phyloP scores from a whole-genome alignment of 495 filamentous ascomycete genomes.

The Haplographium delicatum region DNA sequence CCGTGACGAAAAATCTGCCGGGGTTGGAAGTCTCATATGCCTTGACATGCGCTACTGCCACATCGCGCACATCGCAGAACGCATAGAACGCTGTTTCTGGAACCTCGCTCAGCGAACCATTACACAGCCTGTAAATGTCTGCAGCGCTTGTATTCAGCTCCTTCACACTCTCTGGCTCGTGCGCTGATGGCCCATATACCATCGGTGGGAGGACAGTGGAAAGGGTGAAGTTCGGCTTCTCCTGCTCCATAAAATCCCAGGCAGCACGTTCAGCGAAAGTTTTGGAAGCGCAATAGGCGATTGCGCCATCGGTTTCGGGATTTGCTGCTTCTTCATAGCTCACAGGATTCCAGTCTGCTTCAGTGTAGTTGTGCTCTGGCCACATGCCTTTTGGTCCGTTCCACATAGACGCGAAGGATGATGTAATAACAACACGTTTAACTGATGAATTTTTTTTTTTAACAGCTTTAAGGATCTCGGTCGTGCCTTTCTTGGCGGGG shows the following conservation, averaged over 20 bases:
- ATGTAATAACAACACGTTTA: constrained; percentile 24
- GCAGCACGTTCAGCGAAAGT: constrained; percentile 28
- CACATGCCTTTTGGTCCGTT: neutral
- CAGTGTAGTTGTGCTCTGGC: neutral
- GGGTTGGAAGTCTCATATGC: too few relatives aligned
- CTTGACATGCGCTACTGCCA: constrained; percentile 3
- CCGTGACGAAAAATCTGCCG: constrained; percentile 48
- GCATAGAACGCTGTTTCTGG: neutral
- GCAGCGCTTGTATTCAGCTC: neutral
- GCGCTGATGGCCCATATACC: neutral
- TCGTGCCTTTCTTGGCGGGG: constrained; percentile 30
- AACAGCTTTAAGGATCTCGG: constrained; percentile 22
- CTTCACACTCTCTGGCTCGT: neutral
- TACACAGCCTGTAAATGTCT: neutral
- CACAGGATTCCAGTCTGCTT: constrained; percentile 6
- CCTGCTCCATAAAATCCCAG: constrained; percentile 11
- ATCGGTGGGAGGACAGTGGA: constrained; percentile 3
- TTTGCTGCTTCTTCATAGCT: constrained; percentile 5
- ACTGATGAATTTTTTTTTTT: constrained; percentile 2
- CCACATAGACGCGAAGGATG: constrained; percentile 1
- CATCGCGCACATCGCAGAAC: constrained; percentile 16
- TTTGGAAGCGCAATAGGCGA: constrained; percentile 27
- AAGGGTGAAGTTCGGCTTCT: constrained; percentile 3
- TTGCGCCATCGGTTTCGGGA: neutral
- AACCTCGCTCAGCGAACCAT: too few relatives aligned